Conservation (phyloP, 345 rosid genomes). For the Clausena lansium region DNA sequence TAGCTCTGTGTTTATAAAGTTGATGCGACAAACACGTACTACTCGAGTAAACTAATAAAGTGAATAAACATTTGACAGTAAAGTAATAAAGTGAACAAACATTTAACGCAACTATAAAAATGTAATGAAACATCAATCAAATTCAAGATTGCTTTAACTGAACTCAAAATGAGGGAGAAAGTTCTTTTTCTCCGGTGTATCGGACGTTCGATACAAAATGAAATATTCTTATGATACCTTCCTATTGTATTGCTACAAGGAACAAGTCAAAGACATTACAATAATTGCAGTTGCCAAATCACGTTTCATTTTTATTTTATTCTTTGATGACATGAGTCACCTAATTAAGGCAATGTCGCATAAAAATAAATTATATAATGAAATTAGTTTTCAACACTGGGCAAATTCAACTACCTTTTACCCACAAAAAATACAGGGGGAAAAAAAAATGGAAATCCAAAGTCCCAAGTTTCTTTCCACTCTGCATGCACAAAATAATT, state of each 20-base stretch:
- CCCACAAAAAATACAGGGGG: background rate
- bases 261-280: background rate
- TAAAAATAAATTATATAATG: background rate
- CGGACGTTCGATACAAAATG: too few relatives aligned
- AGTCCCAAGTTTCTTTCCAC: constrained; percentile 5
- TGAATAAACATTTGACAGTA: too few relatives aligned
- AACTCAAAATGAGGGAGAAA: too few relatives aligned
- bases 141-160: too few relatives aligned
- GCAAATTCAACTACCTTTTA: background rate
- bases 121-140: too few relatives aligned
- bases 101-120: too few relatives aligned
- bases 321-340: background rate
- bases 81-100: too few relatives aligned
- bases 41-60: too few relatives aligned
- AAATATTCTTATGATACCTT: background rate
- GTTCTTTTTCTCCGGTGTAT: too few relatives aligned
- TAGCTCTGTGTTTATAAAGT: too few relatives aligned
- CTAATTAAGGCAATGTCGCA: constrained; percentile 5
- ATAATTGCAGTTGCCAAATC: background rate
- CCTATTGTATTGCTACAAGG: background rate
- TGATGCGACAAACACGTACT: too few relatives aligned
- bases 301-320: background rate
- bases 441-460: background rate
- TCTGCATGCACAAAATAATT: background rate
- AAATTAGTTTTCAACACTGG: background rate